Evolutionary conservation across 2,329 filamentous ascomycete genomes (phyloP).

Genomic region (Cladosporium halotolerans): DNA sequence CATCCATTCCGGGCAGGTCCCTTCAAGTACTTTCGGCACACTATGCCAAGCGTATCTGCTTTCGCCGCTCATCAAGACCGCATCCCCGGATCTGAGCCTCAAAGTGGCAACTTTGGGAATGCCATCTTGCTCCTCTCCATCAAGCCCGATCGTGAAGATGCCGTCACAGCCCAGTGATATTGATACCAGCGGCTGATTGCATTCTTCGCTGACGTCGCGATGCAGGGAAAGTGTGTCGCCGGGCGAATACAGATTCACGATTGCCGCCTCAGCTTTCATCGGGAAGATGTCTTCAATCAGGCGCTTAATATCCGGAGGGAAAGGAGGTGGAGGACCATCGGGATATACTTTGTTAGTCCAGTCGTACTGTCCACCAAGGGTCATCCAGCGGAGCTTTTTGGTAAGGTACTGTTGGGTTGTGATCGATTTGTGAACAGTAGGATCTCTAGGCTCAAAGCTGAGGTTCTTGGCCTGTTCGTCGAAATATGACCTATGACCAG

Average conservation of each 20-base stretch:
- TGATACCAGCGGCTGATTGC: slow-evolving; percentile 71
- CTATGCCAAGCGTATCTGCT: slow-evolving; percentile 92
- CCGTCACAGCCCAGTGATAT: slow-evolving; percentile 86
- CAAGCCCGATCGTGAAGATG: slow-evolving; percentile 75
- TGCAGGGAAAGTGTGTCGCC: slow-evolving; percentile 90
- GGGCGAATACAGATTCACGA: slow-evolving; percentile 86
- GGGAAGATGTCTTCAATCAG: slow-evolving; percentile 69
- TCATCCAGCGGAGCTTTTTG: slow-evolving; percentile 85
- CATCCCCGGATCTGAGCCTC: slow-evolving; percentile 75
- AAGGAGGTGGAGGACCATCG: slow-evolving; percentile 56
- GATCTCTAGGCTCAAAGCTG: slow-evolving; percentile 56
- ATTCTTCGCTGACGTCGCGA: slow-evolving; percentile 85
- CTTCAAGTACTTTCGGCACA: slow-evolving; percentile 76
- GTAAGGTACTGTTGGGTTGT: slow-evolving; percentile 63
- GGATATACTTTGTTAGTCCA: slow-evolving; percentile 88
- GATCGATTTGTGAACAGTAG: slow-evolving; percentile 67
- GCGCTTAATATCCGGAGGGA: slow-evolving; percentile 65
- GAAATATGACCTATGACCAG: slow-evolving; percentile 43
- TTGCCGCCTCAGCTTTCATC: slow-evolving; percentile 78
- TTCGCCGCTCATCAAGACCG: slow-evolving; percentile 77
- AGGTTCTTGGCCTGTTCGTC: slow-evolving; percentile 36
- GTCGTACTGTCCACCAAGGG: slow-evolving; percentile 91
- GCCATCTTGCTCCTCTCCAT: slow-evolving; percentile 33
- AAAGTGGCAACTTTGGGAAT: slow-evolving; percentile 46
- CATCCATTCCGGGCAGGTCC: slow-evolving; percentile 71